Conservation (phyloP, 176 grass and related monocot species). For the Zea luxurians region DNA sequence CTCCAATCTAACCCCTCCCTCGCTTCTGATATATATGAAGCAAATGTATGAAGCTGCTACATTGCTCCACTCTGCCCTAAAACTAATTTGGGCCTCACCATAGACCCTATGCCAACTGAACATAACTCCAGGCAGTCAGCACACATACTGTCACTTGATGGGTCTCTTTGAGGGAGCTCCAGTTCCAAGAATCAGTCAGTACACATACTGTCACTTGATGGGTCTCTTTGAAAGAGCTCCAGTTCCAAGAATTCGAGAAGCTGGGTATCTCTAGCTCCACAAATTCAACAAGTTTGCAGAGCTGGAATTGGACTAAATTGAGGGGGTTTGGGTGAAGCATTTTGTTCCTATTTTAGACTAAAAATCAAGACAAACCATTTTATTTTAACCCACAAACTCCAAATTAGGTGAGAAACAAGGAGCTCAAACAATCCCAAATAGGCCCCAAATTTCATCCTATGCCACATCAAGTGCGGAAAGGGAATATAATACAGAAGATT, state of each 20-base stretch:
- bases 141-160: not conserved
- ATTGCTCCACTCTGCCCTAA: not conserved
- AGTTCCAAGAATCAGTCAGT: not conserved
- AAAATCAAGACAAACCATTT: not conserved
- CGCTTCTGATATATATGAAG: not conserved
- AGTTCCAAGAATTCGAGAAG: not conserved
- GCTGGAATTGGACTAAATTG: not conserved
- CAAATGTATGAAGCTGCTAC: not conserved
- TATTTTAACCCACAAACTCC: not conserved
- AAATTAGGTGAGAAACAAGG: not conserved
- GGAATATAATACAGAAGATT: conserved; percentile 8
- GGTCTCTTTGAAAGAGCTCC: not conserved
- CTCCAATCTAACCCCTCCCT: not conserved
- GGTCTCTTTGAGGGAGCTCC: too few relatives aligned
- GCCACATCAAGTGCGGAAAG: not conserved
- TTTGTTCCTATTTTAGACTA: not conserved
- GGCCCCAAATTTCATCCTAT: not conserved
- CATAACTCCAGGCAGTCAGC: not conserved
- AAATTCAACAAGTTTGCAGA: not conserved
- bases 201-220: conserved; percentile 22
- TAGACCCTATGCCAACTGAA: not conserved
- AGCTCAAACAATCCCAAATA: not conserved
- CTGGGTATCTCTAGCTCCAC: not conserved
- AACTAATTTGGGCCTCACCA: not conserved
- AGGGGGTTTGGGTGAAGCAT: not conserved